A percentile compares a stretch with the other conserved stretches of the same genome.
phyloP scores from a whole-genome alignment of 2,329 filamentous ascomycete species.

The Calycina herbarum region DNA sequence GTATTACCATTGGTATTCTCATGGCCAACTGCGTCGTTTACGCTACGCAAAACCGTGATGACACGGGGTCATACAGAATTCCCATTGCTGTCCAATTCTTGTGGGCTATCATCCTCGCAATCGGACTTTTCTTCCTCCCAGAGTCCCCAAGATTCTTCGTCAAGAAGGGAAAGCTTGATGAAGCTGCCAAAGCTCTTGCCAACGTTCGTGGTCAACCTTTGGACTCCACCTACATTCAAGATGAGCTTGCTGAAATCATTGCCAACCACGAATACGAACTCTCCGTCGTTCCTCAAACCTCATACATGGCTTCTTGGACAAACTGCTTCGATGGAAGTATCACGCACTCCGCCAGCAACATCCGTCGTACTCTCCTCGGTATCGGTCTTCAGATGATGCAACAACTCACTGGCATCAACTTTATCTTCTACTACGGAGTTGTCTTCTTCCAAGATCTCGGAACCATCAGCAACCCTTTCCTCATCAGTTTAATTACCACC shows the following conservation, averaged over 20 bases:
- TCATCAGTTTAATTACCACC: slow-evolving; percentile 90
- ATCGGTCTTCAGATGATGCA: slow-evolving; percentile 79
- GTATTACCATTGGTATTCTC: slow-evolving; percentile 75
- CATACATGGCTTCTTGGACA: slow-evolving; percentile 51
- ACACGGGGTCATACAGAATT: slow-evolving; percentile 73
- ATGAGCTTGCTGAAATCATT: slow-evolving; percentile 78
- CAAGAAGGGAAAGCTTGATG: slow-evolving; percentile 67
- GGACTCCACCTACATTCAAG: slow-evolving; percentile 71
- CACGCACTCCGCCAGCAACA: slow-evolving; percentile 63
- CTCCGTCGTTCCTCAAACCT: slow-evolving; percentile 8
- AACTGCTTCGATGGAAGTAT: slow-evolving; percentile 64
- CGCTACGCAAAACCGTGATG: slow-evolving; percentile 58
- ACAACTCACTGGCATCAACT: slow-evolving; percentile 83
- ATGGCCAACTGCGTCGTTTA: slow-evolving; percentile 74
- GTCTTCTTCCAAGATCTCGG: slow-evolving; percentile 81
- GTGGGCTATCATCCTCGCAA: slow-evolving; percentile 73
- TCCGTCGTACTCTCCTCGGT: slow-evolving; percentile 70
- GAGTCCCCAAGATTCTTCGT: slow-evolving; percentile 84
- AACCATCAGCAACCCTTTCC: slow-evolving; percentile 65
- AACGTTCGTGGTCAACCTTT: slow-evolving; percentile 71
- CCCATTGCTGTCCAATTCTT: slow-evolving; percentile 77
- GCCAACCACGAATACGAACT: slow-evolving; percentile 67
- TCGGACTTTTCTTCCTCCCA: slow-evolving; percentile 72
- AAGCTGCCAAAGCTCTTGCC: slow-evolving; percentile 61
- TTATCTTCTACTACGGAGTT: slow-evolving; percentile 88